Conservation (phyloP, 2,329 filamentous ascomycete species). For the Karstenula rhodostoma region DNA sequence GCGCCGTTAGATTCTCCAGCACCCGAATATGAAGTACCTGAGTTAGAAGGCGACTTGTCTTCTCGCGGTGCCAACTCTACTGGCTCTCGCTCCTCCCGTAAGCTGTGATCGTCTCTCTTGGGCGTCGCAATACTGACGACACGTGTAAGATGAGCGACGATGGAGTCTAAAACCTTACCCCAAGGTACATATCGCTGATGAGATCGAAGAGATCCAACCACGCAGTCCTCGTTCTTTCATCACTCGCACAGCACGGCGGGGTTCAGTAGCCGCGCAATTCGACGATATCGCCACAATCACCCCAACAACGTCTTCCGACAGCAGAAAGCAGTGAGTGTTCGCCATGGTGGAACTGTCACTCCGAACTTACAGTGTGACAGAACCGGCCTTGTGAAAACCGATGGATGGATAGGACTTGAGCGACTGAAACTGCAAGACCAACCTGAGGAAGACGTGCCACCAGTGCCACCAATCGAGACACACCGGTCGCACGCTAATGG, state of each 20-base stretch:
- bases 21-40: conserved; percentile 35
- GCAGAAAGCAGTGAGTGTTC: conserved; percentile 24
- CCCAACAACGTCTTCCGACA: conserved; percentile 14
- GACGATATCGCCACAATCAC: conserved; percentile 12
- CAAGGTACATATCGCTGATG: conserved; percentile 31
- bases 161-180: conserved; percentile 34
- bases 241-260: conserved; percentile 32
- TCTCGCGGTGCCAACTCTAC: conserved; percentile 41
- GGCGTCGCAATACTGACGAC: conserved; percentile 9
- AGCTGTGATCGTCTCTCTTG: conserved; percentile 11
- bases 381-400: conserved; percentile 23
- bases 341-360: background rate
- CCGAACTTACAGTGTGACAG: conserved; percentile 15
- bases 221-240: conserved; percentile 37
- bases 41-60: conserved; percentile 42
- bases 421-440: conserved; percentile 30
- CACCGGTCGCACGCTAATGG: conserved; percentile 21
- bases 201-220: conserved; percentile 33
- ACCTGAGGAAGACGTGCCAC: conserved; percentile 13
- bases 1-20: conserved; percentile 38
- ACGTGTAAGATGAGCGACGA: conserved; percentile 36
- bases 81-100: conserved; percentile 39
- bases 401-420: conserved; percentile 31
- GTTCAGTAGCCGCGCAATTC: conserved; percentile 28
- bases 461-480: conserved; percentile 13